Evolutionary conservation across 805 yeast species (phyloP), one percentile per base, ranked within the genome.

Genomic region (Nematodospora valgi): DNA sequence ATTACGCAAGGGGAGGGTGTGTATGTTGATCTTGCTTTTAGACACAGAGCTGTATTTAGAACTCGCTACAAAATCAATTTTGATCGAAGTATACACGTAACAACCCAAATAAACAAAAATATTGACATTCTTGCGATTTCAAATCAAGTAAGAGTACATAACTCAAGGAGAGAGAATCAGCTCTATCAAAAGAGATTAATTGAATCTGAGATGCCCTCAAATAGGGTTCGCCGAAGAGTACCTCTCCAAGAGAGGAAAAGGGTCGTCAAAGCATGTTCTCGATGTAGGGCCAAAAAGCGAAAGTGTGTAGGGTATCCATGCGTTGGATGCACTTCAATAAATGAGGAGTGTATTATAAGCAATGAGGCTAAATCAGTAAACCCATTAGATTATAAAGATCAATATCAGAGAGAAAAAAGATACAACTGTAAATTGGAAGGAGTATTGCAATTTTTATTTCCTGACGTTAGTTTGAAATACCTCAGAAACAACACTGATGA

Each of bases 371-470:
- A 21, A 30, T 43, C 47, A 15, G 23, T 27, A 12, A 25, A 25
- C 27, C 36, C 42, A 13, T 18, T 22, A 15, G 30, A 28, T 16
- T 38, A 38, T 30, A 32, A 35, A 30, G 35, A 26, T n/a, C 23
- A 20, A 17, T 32, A 33, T 10, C 33, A 15, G 3, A 27, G 30
- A 4, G 15, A 30, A 18, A 30, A 26, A 27, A 37, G 20, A 16
- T 46, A 46, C 26, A 40, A 28, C 33, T 39, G 41, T 15, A 43
- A 46, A 24, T 31, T 44, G 15, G 48, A 46, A 24, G 29, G 48
- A 23, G 39, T 46, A 6, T 27, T 46, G 2, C 47, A 42, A 12
- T 32, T 19, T 17, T 34, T 34, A 12, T 38, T 34, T 27, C 39
- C 47, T 4, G 34, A 38, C 8, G 27, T 40, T 1, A 19, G 40